Conservation (phyloP, 78 protist genomes). For the Creolimax fragrantissima region DNA sequence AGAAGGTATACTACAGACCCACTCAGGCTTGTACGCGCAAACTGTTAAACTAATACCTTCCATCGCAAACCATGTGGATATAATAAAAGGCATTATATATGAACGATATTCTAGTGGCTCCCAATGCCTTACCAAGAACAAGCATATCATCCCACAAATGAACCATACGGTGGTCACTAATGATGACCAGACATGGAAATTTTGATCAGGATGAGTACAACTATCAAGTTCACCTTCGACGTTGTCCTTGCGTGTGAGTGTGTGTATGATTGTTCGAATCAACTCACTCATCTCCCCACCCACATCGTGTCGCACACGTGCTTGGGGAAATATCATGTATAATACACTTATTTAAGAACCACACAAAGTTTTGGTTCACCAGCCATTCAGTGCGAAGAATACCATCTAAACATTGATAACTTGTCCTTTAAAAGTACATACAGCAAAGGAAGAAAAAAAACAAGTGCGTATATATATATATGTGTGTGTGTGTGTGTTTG, state of each 20-base stretch:
- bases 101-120: background rate
- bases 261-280: background rate
- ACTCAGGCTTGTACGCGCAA: background rate
- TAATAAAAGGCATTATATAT: background rate
- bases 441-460: background rate
- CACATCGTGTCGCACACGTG: background rate
- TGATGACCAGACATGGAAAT: background rate
- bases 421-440: too few relatives aligned
- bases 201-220: background rate
- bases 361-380: too few relatives aligned
- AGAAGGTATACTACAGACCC: background rate
- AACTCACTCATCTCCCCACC: background rate
- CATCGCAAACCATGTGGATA: background rate
- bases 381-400: too few relatives aligned
- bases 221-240: background rate
- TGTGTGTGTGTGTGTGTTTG: background rate
- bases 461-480: background rate
- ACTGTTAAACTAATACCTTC: background rate
- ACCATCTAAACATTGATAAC: too few relatives aligned
- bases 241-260: background rate
- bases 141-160: background rate
- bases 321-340: too few relatives aligned
- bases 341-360: too few relatives aligned
- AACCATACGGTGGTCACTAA: background rate
- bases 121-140: background rate